Conservation (phyloP, 495 filamentous ascomycete genomes). For the Neurospora tetraspora region DNA sequence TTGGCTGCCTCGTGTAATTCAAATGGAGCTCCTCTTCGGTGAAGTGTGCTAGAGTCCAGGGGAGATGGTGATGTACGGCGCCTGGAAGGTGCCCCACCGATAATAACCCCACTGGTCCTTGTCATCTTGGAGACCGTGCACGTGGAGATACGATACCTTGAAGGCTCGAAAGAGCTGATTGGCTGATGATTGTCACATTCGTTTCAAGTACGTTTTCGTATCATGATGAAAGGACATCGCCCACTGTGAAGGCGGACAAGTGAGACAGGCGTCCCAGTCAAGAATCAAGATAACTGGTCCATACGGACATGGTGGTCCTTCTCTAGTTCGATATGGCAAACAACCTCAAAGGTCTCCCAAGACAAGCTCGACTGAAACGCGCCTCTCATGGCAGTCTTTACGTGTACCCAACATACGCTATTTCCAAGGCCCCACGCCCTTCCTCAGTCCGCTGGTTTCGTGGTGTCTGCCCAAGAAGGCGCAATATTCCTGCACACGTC, state of each 20-base stretch:
- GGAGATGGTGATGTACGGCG: not conserved
- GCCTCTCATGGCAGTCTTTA: not conserved
- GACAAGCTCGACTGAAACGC: not conserved
- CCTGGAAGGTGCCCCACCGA: not conserved
- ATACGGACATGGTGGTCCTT: not conserved
- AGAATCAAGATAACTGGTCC: not conserved
- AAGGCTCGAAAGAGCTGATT: not conserved
- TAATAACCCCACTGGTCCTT: conserved; percentile 5
- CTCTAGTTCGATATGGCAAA: not conserved
- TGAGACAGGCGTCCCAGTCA: not conserved
- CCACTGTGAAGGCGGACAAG: not conserved
- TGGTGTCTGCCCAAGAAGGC: conserved; percentile 76
- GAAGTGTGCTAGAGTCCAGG: not conserved
- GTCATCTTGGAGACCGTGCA: not conserved
- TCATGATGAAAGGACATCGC: not conserved
- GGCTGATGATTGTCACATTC: not conserved
- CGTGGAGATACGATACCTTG: not conserved
- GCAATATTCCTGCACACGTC: conserved; percentile 67
- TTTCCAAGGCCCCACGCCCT: not conserved
- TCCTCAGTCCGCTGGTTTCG: conserved; percentile 48
- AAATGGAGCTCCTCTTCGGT: not conserved
- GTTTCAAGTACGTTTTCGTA: not conserved
- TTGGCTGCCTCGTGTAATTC: not conserved
- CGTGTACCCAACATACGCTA: not conserved
- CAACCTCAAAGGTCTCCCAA: not conserved